These are phyloP conservation scores for Verticillium klebahnii DNA, from an alignment of 2,329 filamentous ascomycete species.

Conservation along the genomic window DNA sequence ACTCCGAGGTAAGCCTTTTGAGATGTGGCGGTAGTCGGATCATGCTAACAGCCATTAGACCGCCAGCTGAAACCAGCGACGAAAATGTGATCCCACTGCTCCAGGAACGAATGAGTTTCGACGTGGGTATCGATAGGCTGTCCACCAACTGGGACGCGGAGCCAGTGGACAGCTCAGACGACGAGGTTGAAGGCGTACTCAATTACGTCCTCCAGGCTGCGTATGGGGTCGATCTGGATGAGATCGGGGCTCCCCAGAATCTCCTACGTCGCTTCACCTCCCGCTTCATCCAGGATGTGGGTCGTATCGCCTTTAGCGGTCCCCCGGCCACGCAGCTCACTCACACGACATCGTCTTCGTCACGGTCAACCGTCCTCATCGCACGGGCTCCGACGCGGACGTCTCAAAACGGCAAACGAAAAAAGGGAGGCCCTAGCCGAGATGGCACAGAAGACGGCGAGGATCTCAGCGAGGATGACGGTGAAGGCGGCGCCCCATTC, in stretches of 20 bases:
- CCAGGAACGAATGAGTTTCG: conserved; percentile 11
- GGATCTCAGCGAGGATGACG: conserved; percentile 25
- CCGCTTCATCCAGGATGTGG: conserved; percentile 27
- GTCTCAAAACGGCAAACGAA: conserved; percentile 24
- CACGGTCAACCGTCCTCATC: conserved; percentile 16
- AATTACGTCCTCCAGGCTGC: conserved; percentile 30
- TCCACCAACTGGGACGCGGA: conserved; percentile 16
- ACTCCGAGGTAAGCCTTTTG: conserved; percentile 7
- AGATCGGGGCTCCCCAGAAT: conserved; percentile 20
- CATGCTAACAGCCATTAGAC: not conserved
- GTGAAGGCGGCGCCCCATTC: conserved; percentile 20
- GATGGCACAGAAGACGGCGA: conserved; percentile 26
- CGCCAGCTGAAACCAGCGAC: not conserved
- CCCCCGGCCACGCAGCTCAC: conserved; percentile 22
- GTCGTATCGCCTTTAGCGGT: conserved; percentile 20
- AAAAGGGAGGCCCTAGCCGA: conserved; percentile 21
- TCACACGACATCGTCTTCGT: conserved; percentile 25
- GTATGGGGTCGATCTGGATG: conserved; percentile 31
- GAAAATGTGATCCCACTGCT: conserved; percentile 1
- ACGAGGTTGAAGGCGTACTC: conserved; percentile 29
- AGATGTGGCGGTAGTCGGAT: not conserved
- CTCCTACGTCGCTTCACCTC: conserved; percentile 24
- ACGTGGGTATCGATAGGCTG: conserved; percentile 10
- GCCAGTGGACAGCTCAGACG: conserved; percentile 22
- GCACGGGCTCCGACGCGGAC: not conserved